Conservation (phyloP, 2,329 filamentous ascomycete species). For the Daldinia eschscholtzii region DNA sequence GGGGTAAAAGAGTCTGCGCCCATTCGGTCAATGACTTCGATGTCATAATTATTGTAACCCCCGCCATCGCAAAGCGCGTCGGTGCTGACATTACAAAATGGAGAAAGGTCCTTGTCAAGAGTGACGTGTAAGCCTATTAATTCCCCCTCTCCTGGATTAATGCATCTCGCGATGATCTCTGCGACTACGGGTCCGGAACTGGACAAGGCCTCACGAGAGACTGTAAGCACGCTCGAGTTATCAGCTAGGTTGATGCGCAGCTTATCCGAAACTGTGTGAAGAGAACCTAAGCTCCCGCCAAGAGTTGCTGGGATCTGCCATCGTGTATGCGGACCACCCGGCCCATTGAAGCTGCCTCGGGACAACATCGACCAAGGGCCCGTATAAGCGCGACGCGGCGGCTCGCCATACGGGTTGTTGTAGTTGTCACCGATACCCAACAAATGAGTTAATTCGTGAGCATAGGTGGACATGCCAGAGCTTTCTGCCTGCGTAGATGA, state of each 20-base stretch:
- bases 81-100: conserved; percentile 57
- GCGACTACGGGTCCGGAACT: conserved; percentile 60
- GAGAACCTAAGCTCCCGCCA: conserved; percentile 63
- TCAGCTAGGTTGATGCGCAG: conserved; percentile 63
- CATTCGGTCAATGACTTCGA: conserved; percentile 67
- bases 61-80: conserved; percentile 65
- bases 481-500: conserved; percentile 67
- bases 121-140: conserved; percentile 63
- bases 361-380: conserved; percentile 67
- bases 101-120: conserved; percentile 61
- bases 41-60: conserved; percentile 63
- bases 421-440: conserved; percentile 68
- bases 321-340: conserved; percentile 64
- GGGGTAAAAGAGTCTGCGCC: conserved; percentile 66
- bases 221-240: conserved; percentile 58
- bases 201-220: conserved; percentile 59
- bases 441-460: conserved; percentile 66
- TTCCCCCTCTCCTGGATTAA: conserved; percentile 56
- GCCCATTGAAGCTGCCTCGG: conserved; percentile 65
- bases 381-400: conserved; percentile 61
- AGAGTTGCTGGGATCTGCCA: conserved; percentile 65
- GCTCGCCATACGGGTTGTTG: conserved; percentile 64
- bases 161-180: conserved; percentile 61
- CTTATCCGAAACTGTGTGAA: conserved; percentile 67
- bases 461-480: conserved; percentile 65